A percentile compares a stretch with the other conserved stretches of the same genome.
Evolutionary conservation across 2,329 filamentous ascomycete genomes (phyloP).

Genomic region (Trichoderma arundinaceum): DNA sequence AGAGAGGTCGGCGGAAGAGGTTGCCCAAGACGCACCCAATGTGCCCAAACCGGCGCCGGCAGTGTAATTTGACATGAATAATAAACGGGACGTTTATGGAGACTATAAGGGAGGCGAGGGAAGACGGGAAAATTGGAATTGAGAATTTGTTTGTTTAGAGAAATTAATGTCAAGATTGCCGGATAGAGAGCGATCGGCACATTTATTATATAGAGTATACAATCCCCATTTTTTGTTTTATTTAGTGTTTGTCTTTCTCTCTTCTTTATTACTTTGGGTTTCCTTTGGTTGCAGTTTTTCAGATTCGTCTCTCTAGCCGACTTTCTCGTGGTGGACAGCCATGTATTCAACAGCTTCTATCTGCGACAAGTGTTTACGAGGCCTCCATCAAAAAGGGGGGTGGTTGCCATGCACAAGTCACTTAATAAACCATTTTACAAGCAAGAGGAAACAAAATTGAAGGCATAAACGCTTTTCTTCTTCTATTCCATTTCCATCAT

Average conservation of each 20-base stretch:
- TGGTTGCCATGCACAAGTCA: background rate
- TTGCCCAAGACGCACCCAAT: conserved; percentile 39
- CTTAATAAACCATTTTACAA: background rate
- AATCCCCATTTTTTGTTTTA: conserved; percentile 27
- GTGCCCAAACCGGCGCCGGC: conserved; percentile 34
- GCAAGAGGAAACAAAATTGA: conserved; percentile 3
- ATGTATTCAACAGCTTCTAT: too few relatives aligned
- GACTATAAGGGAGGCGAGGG: background rate
- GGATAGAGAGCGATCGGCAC: conserved; percentile 31
- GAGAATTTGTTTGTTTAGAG: conserved; percentile 28
- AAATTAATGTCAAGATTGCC: conserved; percentile 27
- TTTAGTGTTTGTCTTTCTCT: background rate
- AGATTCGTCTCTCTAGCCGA: too few relatives aligned
- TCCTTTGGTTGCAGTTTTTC: background rate
- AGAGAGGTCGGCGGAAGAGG: conserved; percentile 39
- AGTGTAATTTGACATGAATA: background rate
- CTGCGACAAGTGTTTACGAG: too few relatives aligned
- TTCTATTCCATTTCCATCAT: conserved; percentile 26
- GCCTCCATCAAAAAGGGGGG: too few relatives aligned
- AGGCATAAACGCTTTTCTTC: conserved; percentile 28
- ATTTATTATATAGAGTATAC: conserved; percentile 30
- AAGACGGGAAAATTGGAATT: background rate
- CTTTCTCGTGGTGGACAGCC: too few relatives aligned
- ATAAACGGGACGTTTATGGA: background rate
- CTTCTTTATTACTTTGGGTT: background rate